Evolutionary conservation across 2,329 filamentous ascomycete species (phyloP).

Genomic region (Penicillium olsonii): DNA sequence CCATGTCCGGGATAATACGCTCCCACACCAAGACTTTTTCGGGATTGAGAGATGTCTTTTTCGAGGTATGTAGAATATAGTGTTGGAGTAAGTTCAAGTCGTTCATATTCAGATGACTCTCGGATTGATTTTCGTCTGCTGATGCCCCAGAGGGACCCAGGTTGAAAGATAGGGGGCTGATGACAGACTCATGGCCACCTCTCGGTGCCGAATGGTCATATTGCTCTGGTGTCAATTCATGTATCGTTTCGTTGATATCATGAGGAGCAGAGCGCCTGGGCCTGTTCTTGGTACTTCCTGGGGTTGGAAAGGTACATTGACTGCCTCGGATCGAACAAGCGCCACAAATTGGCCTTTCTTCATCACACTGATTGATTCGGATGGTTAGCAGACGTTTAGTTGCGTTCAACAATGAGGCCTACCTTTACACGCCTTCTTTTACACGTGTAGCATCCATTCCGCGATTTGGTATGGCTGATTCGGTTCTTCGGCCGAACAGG

Average conservation of each 20-base stretch:
- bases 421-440: slow-evolving; percentile 30
- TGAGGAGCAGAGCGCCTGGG: not conserved
- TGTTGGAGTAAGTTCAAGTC: slow-evolving; percentile 22
- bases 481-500: slow-evolving; percentile 9
- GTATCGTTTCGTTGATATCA: not conserved
- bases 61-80: slow-evolving; percentile 20
- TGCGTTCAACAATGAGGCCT: not conserved
- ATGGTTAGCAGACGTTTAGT: not conserved
- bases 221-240: not conserved
- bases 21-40: slow-evolving; percentile 16
- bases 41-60: slow-evolving; percentile 12
- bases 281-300: not conserved
- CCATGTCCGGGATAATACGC: slow-evolving; percentile 23
- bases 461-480: slow-evolving; percentile 26
- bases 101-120: slow-evolving; percentile 15
- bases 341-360: slow-evolving; percentile 25
- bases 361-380: slow-evolving; percentile 23
- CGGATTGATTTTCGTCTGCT: not conserved
- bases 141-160: not conserved
- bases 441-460: slow-evolving; percentile 27
- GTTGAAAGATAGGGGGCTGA: slow-evolving; percentile 18
- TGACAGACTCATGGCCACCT: not conserved
- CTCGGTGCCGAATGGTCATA: not conserved
- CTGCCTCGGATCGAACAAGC: slow-evolving; percentile 19
- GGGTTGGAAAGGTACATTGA: slow-evolving; percentile 16